Percentiles rank a stretch among this genome's conserved stretches.
Evolutionary conservation across 2,329 filamentous ascomycete species (phyloP).

Genomic region (Hymenoscyphus albidus): DNA sequence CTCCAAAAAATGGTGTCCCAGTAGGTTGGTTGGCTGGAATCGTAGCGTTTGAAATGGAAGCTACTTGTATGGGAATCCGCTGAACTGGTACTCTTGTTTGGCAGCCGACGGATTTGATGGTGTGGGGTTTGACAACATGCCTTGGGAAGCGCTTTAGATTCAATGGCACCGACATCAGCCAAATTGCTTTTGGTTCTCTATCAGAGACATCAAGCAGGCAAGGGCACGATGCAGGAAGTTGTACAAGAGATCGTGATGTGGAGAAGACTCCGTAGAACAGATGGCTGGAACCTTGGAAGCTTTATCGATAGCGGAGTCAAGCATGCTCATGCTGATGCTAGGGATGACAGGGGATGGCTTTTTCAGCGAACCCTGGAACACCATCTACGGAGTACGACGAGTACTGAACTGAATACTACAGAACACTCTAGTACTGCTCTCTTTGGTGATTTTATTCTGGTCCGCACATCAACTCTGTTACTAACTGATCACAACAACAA

Average conservation of each 20-base stretch:
- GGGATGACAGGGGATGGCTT: background rate
- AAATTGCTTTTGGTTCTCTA: slow-evolving; percentile 10
- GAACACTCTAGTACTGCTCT: background rate
- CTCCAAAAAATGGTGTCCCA: slow-evolving; percentile 8
- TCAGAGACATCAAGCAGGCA: slow-evolving; percentile 24
- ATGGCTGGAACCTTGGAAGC: slow-evolving; percentile 1
- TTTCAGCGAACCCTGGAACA: background rate
- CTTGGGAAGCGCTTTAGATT: slow-evolving; percentile 24
- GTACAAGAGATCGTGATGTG: background rate
- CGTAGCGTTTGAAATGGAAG: slow-evolving; percentile 20
- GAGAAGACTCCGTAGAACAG: background rate
- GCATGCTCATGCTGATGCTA: background rate
- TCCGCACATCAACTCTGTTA: background rate
- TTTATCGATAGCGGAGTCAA: slow-evolving; percentile 10
- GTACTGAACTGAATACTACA: background rate
- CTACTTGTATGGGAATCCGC: slow-evolving; percentile 5
- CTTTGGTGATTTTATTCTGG: background rate
- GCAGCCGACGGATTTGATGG: slow-evolving; percentile 12
- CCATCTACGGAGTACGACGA: background rate
- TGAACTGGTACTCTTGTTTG: slow-evolving; percentile 9
- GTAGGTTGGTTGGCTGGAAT: slow-evolving; percentile 25
- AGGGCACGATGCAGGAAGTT: background rate
- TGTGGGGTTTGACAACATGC: slow-evolving; percentile 22
- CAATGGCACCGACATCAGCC: slow-evolving; percentile 34
- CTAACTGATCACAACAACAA: background rate